Evolutionary conservation across 2,329 filamentous ascomycete species (phyloP).

Genomic region (Talaromyces sp.): DNA sequence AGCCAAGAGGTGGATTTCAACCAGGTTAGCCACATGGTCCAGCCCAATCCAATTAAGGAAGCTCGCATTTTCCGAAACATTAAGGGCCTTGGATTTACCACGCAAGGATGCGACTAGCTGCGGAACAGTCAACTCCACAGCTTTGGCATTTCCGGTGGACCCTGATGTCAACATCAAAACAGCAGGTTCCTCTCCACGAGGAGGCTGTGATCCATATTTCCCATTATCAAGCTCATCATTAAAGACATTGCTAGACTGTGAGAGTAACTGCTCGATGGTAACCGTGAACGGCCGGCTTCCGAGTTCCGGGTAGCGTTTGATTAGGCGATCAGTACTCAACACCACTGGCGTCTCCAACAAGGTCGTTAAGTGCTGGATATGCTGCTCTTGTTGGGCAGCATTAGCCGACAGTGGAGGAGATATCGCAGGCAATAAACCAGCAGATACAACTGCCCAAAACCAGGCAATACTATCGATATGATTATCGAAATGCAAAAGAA

Average conservation of each 20-base stretch:
- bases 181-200: conserved; percentile 15
- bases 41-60: conserved; percentile 50
- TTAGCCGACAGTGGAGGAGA: conserved; percentile 30
- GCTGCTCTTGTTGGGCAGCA: conserved; percentile 20
- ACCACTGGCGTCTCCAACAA: conserved; percentile 22
- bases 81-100: conserved; percentile 34
- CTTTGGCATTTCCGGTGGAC: conserved; percentile 49
- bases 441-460: conserved; percentile 39
- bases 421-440: conserved; percentile 35
- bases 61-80: conserved; percentile 20
- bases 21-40: conserved; percentile 52
- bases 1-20: conserved; percentile 51
- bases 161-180: conserved; percentile 52
- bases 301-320: conserved; percentile 15
- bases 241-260: background rate
- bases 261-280: conserved; percentile 9
- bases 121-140: conserved; percentile 41
- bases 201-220: background rate
- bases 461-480: conserved; percentile 36
- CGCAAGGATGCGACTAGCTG: conserved; percentile 41
- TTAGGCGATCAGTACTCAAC: conserved; percentile 15
- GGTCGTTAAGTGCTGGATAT: conserved; percentile 25
- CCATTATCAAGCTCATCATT: background rate
- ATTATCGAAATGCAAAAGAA: conserved; percentile 29
- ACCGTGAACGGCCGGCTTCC: conserved; percentile 9